Evolutionary conservation across 1,139 yeast species (phyloP).

Genomic region (Blastobotrys malaysiensis): DNA sequence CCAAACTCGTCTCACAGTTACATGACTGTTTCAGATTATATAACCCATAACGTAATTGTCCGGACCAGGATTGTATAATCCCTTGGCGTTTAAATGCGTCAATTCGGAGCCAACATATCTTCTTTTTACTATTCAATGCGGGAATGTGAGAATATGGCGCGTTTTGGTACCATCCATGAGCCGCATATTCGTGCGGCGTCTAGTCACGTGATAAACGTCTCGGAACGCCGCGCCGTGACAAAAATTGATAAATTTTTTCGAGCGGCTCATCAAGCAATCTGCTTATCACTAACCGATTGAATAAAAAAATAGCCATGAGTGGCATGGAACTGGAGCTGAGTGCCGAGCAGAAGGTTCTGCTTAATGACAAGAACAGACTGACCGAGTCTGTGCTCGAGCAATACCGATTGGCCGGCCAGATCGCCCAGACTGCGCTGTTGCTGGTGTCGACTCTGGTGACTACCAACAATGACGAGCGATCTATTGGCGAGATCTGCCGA

Average conservation of each 20-base stretch:
- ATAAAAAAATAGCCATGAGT: slow-evolving; percentile 4
- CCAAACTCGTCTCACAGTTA: neutral
- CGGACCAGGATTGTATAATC: too few relatives aligned
- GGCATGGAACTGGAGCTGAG: slow-evolving; percentile 22
- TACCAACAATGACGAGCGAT: slow-evolving; percentile 45
- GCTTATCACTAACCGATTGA: neutral
- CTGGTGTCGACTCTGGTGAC: slow-evolving; percentile 61
- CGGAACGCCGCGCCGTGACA: neutral
- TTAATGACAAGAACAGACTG: slow-evolving; percentile 68
- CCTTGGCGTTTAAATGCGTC: too few relatives aligned
- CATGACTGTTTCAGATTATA: neutral
- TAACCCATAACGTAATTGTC: neutral
- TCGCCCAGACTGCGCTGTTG: slow-evolving; percentile 77
- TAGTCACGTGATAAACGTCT: neutral
- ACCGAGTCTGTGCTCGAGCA: slow-evolving; percentile 62
- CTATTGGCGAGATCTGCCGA: slow-evolving; percentile 71
- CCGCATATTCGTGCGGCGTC: neutral
- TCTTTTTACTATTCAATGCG: too few relatives aligned
- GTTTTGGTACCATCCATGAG: too few relatives aligned
- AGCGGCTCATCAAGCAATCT: neutral
- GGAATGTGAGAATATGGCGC: neutral
- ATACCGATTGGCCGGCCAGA: slow-evolving; percentile 85
- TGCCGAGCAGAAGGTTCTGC: slow-evolving; percentile 52
- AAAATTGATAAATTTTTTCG: neutral
- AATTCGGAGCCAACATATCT: too few relatives aligned